Evolutionary conservation across 805 yeast species (phyloP).

Genomic region (Cyberlindnera nakhonratchasimensis): DNA sequence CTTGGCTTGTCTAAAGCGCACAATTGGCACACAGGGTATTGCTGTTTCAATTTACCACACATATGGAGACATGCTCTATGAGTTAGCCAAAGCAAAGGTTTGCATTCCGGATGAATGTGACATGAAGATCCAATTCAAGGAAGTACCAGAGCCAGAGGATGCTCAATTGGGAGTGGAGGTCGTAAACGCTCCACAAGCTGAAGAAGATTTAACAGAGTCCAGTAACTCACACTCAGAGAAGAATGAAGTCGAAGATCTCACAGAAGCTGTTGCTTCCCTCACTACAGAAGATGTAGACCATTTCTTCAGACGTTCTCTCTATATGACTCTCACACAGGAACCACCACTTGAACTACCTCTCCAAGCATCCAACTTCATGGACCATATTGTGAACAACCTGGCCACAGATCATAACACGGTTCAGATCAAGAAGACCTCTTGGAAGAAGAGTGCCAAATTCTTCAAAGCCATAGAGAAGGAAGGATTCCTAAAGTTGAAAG

Average conservation of each 20-base stretch:
- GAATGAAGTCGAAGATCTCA: constrained; percentile 16
- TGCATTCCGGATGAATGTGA: constrained; percentile 40
- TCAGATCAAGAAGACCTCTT: constrained; percentile 73
- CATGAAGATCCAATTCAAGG: constrained; percentile 22
- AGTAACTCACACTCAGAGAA: constrained; percentile 11
- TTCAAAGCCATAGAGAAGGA: constrained; percentile 83
- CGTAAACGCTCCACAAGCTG: constrained; percentile 1
- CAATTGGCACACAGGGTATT: constrained; percentile 67
- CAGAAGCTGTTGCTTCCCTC: constrained; percentile 29
- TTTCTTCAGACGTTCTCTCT: constrained; percentile 65
- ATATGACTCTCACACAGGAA: constrained; percentile 62
- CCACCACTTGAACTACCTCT: constrained; percentile 57
- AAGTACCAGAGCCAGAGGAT: constrained; percentile 17
- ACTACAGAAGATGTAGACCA: constrained; percentile 66
- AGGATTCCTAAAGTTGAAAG: constrained; percentile 65
- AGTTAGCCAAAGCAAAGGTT: constrained; percentile 44
- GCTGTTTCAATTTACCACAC: constrained; percentile 74
- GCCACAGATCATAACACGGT: constrained; percentile 60
- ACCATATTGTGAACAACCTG: constrained; percentile 64
- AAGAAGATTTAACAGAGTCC: constrained; percentile 5
- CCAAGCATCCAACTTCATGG: constrained; percentile 69
- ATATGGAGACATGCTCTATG: constrained; percentile 60
- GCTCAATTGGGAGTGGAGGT: constrained; percentile 9
- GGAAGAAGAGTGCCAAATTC: constrained; percentile 87
- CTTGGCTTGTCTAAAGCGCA: constrained; percentile 41